These are phyloP conservation scores for Mucor plumbeus DNA, from an alignment of 371 early-diverging fungal species.

Conservation along the genomic window DNA sequence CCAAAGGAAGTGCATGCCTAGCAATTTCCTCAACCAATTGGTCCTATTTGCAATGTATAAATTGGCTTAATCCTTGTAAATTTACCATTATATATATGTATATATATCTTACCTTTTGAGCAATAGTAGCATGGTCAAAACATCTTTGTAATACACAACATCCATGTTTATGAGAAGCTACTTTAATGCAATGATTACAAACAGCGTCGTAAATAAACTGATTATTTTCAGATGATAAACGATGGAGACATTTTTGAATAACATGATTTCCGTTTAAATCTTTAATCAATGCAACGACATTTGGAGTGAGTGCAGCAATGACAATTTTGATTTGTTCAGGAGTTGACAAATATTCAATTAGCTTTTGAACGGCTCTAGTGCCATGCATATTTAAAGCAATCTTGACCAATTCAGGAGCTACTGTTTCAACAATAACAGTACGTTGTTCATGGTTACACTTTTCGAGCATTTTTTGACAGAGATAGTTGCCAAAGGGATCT, in stretches of 20 bases:
- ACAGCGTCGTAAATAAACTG: slow-evolving; percentile 93
- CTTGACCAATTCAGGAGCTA: slow-evolving; percentile 74
- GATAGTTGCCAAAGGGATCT: slow-evolving; percentile 93
- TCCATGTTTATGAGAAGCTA: slow-evolving; percentile 96
- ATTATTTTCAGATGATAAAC: slow-evolving; percentile 72
- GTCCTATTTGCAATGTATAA: slow-evolving; percentile 13
- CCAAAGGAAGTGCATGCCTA: slow-evolving; percentile 76
- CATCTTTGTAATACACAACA: slow-evolving; percentile 98
- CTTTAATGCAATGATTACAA: slow-evolving; percentile 81
- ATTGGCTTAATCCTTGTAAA: too few species aligned
- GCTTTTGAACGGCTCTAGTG: slow-evolving; percentile 95
- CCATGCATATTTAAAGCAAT: slow-evolving; percentile 96
- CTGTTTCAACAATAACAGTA: slow-evolving; percentile 69
- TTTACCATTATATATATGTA: too few species aligned
- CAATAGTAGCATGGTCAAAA: slow-evolving; percentile 82
- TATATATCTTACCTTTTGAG: slow-evolving; percentile 59
- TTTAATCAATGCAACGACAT: slow-evolving; percentile 88
- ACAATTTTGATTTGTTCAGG: slow-evolving; percentile 75
- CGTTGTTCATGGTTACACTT: slow-evolving; percentile 78
- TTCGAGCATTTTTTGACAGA: slow-evolving; percentile 90
- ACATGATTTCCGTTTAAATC: slow-evolving; percentile 99
- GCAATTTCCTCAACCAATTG: slow-evolving; percentile 83
- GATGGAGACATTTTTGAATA: slow-evolving; percentile 94
- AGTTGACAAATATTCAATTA: slow-evolving; percentile 82
- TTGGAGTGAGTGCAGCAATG: slow-evolving; percentile 71